Evolutionary conservation across 1,139 yeast species (phyloP).

Genomic region (Scheffersomyces segobiensis): DNA sequence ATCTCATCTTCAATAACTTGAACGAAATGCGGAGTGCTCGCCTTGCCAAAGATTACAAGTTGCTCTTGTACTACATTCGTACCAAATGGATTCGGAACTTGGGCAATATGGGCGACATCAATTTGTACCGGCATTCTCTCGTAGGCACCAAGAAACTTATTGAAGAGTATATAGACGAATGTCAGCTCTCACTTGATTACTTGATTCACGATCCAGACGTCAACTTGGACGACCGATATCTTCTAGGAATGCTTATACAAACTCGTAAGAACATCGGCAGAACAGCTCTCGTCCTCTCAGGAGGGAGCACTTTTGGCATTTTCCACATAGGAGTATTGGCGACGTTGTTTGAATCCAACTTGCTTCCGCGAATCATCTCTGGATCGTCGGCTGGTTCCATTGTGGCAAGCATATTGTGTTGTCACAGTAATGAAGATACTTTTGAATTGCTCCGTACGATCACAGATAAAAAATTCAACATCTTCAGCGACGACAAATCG

Average conservation of each 20-base stretch:
- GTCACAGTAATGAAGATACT: slow-evolving; percentile 76
- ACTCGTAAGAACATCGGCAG: slow-evolving; percentile 91
- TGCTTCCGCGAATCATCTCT: slow-evolving; percentile 86
- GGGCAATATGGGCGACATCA: slow-evolving; percentile 85
- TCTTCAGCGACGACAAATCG: slow-evolving; percentile 42
- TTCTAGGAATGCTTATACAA: slow-evolving; percentile 78
- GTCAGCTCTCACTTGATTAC: slow-evolving; percentile 60
- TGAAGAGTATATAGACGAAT: slow-evolving; percentile 81
- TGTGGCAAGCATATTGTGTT: slow-evolving; percentile 84
- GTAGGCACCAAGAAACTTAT: slow-evolving; percentile 85
- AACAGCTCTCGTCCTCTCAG: slow-evolving; percentile 88
- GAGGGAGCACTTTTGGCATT: slow-evolving; percentile 93
- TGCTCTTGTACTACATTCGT: slow-evolving; percentile 69
- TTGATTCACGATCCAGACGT: slow-evolving; percentile 44
- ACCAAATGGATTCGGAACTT: slow-evolving; percentile 84
- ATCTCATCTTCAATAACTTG: slow-evolving; percentile 55
- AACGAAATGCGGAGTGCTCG: slow-evolving; percentile 65
- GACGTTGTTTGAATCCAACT: slow-evolving; percentile 68
- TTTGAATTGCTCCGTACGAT: slow-evolving; percentile 54
- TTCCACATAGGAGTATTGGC: slow-evolving; percentile 91
- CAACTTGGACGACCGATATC: slow-evolving; percentile 63
- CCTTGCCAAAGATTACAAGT: slow-evolving; percentile 52
- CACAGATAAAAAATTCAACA: slow-evolving; percentile 61
- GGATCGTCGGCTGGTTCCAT: slow-evolving; percentile 98
- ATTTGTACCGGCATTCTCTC: slow-evolving; percentile 73